These are phyloP conservation scores for Coniochaeta sp. DNA, from an alignment of 2,329 filamentous ascomycete species.

Conservation along the genomic window DNA sequence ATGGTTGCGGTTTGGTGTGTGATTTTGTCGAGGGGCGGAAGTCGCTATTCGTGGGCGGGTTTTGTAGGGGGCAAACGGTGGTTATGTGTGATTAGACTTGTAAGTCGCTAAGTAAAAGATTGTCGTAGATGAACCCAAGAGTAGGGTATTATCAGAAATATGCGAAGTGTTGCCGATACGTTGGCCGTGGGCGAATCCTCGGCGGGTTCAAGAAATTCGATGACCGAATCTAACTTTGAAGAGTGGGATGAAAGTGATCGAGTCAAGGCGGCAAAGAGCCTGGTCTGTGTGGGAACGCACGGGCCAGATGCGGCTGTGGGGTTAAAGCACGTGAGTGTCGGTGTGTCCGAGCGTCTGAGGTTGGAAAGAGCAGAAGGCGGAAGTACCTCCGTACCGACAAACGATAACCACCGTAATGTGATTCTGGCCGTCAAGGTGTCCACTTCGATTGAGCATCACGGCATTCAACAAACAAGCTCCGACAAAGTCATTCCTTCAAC, in stretches of 20 bases:
- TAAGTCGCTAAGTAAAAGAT: not conserved
- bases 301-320: not conserved
- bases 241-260: not conserved
- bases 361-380: not conserved
- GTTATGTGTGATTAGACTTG: too few species aligned
- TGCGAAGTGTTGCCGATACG: not conserved
- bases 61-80: not conserved
- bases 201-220: not conserved
- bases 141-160: not conserved
- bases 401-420: not conserved
- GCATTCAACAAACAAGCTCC: not conserved
- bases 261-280: not conserved
- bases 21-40: slow-evolving; percentile 1
- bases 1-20: slow-evolving; percentile 45
- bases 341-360: slow-evolving; percentile 1
- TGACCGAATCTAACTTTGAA: not conserved
- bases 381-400: not conserved
- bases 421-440: slow-evolving; percentile 2
- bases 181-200: not conserved
- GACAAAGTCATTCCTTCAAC: not conserved
- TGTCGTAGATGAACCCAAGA: not conserved
- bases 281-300: not conserved
- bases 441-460: not conserved
- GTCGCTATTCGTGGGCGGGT: not conserved
- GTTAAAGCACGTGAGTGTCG: not conserved